Evolutionary conservation across 768 basidiomycete species (phyloP).

Genomic region (Terana coerulea): DNA sequence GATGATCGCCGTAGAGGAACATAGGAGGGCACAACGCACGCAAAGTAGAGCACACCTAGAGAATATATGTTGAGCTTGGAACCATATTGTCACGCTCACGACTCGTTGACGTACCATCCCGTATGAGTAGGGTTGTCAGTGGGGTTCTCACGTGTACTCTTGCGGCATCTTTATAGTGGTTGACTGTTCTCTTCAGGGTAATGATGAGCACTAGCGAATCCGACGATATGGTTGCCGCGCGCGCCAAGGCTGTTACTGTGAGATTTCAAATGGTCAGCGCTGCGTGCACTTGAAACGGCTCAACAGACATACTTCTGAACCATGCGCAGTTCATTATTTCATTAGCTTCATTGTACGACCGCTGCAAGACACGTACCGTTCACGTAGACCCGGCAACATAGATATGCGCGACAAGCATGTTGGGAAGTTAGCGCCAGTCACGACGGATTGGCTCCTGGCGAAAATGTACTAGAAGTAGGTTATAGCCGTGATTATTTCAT

Average conservation of each 20-base stretch:
- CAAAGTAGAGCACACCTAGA: background rate
- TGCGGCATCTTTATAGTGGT: background rate
- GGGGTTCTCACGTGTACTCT: background rate
- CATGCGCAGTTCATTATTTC: background rate
- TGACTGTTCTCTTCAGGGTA: slow-evolving; percentile 2
- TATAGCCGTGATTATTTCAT: background rate
- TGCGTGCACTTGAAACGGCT: background rate
- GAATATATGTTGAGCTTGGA: background rate
- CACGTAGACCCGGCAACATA: too few species aligned
- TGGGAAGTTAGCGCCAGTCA: background rate
- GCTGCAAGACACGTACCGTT: too few species aligned
- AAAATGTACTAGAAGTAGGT: background rate
- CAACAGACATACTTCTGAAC: background rate
- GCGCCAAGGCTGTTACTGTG: slow-evolving; percentile 1
- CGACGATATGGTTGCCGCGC: background rate
- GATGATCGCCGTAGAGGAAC: background rate
- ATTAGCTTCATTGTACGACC: too few species aligned
- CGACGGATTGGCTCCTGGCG: background rate
- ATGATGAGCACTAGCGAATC: slow-evolving; percentile 4
- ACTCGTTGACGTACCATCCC: slow-evolving; percentile 1
- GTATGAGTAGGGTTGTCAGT: slow-evolving; percentile 1
- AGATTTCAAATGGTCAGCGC: background rate
- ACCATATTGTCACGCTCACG: background rate
- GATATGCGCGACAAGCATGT: background rate
- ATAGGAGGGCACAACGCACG: background rate